phyloP scores from a whole-genome alignment of 2,329 filamentous ascomycete genomes.

The Hypomyces rosellus region DNA sequence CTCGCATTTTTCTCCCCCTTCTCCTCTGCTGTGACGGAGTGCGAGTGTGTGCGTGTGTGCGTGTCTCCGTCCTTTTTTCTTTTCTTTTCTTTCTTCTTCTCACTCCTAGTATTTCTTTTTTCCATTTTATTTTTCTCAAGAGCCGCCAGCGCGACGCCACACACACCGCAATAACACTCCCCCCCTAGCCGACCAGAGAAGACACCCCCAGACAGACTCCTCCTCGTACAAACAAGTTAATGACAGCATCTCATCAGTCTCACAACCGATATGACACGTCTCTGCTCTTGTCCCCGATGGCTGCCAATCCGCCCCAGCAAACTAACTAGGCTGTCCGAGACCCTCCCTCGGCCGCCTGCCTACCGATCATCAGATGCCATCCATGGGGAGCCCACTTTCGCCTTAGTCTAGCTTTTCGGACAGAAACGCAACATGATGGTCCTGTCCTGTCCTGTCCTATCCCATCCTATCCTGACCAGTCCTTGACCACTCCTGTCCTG shows the following conservation, averaged over 20 bases:
- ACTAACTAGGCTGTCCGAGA: slow-evolving; percentile 13
- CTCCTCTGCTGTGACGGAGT: no score
- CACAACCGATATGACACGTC: slow-evolving; percentile 32
- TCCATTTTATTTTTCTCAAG: background rate
- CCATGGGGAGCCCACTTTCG: slow-evolving; percentile 10
- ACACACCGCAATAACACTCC: slow-evolving; percentile 3
- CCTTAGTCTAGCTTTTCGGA: background rate
- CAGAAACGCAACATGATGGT: background rate
- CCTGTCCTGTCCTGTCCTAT: background rate
- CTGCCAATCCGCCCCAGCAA: slow-evolving; percentile 15
- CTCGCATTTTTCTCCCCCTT: background rate
- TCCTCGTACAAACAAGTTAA: slow-evolving; percentile 9
- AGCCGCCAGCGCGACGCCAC: slow-evolving; percentile 3
- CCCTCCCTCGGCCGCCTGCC: slow-evolving; percentile 17
- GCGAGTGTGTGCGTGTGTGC: no score
- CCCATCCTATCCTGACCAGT: background rate
- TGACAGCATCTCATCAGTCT: slow-evolving; percentile 22
- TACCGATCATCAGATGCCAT: slow-evolving; percentile 21
- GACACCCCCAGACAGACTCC: slow-evolving; percentile 1
- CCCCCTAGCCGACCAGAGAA: background rate
- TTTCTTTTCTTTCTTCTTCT: no score
- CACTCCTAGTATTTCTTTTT: no score
- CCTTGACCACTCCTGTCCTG: background rate
- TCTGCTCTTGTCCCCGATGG: slow-evolving; percentile 19
- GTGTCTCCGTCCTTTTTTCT: no score